Percentiles rank a stretch among this genome's conserved stretches.
phyloP scores from a whole-genome alignment of 495 filamentous ascomycete genomes.

The Penicillium taxi region DNA sequence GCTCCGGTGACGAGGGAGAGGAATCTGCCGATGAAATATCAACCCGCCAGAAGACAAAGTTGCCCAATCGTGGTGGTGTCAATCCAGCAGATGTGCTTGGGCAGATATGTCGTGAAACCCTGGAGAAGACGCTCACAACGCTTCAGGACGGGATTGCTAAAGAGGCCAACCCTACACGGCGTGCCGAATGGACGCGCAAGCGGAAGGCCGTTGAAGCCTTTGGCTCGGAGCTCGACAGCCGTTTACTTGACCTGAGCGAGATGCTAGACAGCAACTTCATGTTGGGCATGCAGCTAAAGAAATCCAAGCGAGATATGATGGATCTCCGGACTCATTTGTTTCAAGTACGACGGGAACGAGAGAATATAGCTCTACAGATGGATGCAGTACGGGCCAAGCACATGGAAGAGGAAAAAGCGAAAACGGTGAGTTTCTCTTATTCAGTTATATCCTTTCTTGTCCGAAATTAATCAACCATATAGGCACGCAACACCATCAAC shows the following conservation, averaged over 20 bases:
- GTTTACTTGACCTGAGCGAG: conserved; percentile 45
- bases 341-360: conserved; percentile 53
- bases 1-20: conserved; percentile 24
- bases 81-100: conserved; percentile 62
- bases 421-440: conserved; percentile 23
- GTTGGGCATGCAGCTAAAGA: conserved; percentile 53
- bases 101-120: conserved; percentile 61
- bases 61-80: conserved; percentile 53
- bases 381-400: conserved; percentile 60
- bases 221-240: conserved; percentile 55
- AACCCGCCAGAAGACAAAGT: conserved; percentile 23
- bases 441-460: too few species aligned
- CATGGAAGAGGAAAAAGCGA: conserved; percentile 30
- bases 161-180: conserved; percentile 28
- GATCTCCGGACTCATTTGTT: conserved; percentile 57
- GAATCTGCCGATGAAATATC: conserved; percentile 31
- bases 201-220: conserved; percentile 60
- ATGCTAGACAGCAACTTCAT: conserved; percentile 58
- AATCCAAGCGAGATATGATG: conserved; percentile 56
- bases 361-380: conserved; percentile 59
- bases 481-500: conserved; percentile 38
- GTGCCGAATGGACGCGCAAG: conserved; percentile 52
- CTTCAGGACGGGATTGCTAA: conserved; percentile 32
- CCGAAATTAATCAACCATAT: too few species aligned
- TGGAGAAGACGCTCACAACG: conserved; percentile 44